Evolutionary conservation across 1,284 basidiomycete genomes (phyloP).

Genomic region (Nidula niveotomentosa): DNA sequence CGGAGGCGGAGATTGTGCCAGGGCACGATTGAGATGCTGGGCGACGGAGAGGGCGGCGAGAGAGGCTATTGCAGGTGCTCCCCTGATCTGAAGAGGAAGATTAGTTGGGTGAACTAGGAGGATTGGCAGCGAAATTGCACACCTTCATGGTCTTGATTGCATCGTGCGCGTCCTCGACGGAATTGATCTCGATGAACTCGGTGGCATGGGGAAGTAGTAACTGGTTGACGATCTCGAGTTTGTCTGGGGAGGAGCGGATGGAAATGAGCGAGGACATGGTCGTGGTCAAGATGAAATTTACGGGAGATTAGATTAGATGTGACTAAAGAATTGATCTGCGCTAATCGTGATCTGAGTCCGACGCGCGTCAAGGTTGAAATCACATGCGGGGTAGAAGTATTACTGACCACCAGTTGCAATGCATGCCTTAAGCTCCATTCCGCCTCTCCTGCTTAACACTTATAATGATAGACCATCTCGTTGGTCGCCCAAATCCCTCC

Average conservation of each 20-base stretch:
- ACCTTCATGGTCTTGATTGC: constrained; percentile 95
- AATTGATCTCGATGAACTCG: constrained; percentile 69
- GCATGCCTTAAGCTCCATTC: constrained; percentile 3
- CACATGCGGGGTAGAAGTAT: too few species aligned
- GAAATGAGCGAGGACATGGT: constrained; percentile 46
- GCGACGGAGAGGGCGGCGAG: constrained; percentile 83
- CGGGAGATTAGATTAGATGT: too few species aligned
- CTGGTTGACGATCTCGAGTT: constrained; percentile 85
- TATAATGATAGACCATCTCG: constrained; percentile 81
- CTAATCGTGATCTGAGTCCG: too few species aligned
- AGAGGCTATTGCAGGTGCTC: constrained; percentile 93
- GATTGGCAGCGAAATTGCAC: constrained; percentile 9
- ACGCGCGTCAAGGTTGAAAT: too few species aligned
- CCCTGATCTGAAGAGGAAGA: constrained; percentile 65
- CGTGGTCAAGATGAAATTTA: background rate
- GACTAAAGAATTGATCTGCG: too few species aligned
- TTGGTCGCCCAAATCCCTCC: constrained; percentile 74
- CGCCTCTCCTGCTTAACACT: constrained; percentile 4
- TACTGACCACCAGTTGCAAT: too few species aligned
- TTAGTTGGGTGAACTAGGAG: background rate
- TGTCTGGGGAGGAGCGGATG: constrained; percentile 62
- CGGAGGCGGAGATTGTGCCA: constrained; percentile 42
- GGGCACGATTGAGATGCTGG: constrained; percentile 50
- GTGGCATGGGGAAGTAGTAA: constrained; percentile 81
- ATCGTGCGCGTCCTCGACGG: constrained; percentile 81